Evolutionary conservation across 176 grass and related monocot genomes (phyloP).

Genomic region (Eremochloa ophiuroides): DNA sequence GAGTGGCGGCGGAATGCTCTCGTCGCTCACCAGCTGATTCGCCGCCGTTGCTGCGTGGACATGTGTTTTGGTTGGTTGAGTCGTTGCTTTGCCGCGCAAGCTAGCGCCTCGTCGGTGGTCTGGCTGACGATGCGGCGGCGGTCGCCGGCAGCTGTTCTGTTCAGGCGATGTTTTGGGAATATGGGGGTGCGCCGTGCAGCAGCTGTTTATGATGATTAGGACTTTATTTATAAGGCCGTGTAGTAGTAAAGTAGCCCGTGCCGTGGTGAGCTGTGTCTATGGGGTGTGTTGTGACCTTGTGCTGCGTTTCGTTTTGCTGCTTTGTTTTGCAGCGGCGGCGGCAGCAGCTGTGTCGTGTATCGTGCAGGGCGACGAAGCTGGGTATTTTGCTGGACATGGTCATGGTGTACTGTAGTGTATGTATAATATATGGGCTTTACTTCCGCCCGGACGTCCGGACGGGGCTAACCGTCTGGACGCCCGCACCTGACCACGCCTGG

Average conservation of each 20-base stretch:
- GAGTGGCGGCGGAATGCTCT: slow-evolving; percentile 67
- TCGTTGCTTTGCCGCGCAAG: too few species aligned
- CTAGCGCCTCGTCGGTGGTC: too few species aligned
- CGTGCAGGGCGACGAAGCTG: neutral
- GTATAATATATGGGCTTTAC: neutral
- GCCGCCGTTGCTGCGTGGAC: neutral
- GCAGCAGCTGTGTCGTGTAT: neutral
- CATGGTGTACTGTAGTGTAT: neutral
- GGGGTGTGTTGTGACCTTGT: neutral
- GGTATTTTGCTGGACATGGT: neutral
- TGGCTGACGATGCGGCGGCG: neutral
- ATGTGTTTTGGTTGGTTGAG: neutral
- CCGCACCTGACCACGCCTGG: too few species aligned
- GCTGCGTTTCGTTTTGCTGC: neutral
- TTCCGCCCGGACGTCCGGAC: too few species aligned
- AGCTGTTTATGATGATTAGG: neutral
- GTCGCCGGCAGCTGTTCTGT: neutral
- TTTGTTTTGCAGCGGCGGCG: neutral
- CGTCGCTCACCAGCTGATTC: slow-evolving; percentile 67
- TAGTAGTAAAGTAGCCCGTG: neutral
- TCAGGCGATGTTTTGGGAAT: slow-evolving; percentile 8
- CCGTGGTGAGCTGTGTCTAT: neutral
- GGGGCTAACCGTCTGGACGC: too few species aligned
- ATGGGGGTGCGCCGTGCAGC: slow-evolving; percentile 10
- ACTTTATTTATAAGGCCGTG: neutral